Evolutionary conservation across 768 basidiomycete species (phyloP).

Genomic region (Stropharia rugosoannulata): DNA sequence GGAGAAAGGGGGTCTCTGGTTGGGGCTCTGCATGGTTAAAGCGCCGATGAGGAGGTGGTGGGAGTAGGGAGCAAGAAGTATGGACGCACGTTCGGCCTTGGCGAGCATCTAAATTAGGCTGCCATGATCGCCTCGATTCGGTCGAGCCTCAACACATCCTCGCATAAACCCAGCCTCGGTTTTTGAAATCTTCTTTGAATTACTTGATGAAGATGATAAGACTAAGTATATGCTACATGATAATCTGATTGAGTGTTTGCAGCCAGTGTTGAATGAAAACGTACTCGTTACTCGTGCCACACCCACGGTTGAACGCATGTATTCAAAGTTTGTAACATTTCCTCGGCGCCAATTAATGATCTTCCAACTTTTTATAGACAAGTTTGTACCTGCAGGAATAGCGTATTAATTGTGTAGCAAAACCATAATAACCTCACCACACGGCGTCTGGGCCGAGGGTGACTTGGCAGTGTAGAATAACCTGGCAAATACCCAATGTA

Average conservation of each 20-base stretch:
- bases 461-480: not conserved
- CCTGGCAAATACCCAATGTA: no score
- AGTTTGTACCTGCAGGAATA: no score
- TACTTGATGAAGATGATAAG: no score
- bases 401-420: no score
- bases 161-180: not conserved
- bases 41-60: not conserved
- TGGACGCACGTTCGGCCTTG: constrained; percentile 7
- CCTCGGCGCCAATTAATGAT: no score
- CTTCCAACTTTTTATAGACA: no score
- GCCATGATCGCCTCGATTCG: not conserved
- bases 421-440: not conserved
- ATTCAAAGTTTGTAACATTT: no score
- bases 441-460: not conserved
- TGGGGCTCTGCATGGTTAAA: constrained; percentile 10
- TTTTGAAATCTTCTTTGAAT: not conserved
- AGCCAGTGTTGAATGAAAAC: no score
- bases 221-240: no score
- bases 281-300: no score
- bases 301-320: no score
- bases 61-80: constrained; percentile 9
- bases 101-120: not conserved
- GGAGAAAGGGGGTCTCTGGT: constrained; percentile 15
- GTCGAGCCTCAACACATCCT: not conserved
- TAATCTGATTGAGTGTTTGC: no score